These are phyloP conservation scores for Pleurotus salmoneostramineus DNA, from an alignment of 768 basidiomycete species.

Conservation along the genomic window DNA sequence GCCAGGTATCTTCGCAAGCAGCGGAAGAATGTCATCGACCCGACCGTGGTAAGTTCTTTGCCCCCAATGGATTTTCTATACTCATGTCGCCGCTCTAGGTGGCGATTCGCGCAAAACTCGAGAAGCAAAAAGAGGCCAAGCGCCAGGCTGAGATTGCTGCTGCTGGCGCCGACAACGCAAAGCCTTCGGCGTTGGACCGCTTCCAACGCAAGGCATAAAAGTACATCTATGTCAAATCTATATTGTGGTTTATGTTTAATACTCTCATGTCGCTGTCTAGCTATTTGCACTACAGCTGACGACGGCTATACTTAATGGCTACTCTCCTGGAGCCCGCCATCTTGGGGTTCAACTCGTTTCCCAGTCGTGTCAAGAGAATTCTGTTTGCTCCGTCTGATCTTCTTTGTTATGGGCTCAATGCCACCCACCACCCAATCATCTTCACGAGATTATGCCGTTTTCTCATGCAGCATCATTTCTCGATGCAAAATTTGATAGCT, in stretches of 20 bases:
- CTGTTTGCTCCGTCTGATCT: no score
- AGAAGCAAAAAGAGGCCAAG: conserved; percentile 50
- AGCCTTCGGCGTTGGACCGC: conserved; percentile 37
- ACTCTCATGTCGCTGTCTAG: neutral
- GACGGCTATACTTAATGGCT: no score
- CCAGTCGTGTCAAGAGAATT: no score
- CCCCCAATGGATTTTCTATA: neutral
- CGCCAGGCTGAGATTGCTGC: conserved; percentile 27
- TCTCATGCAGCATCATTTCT: no score
- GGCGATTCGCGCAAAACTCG: conserved; percentile 63
- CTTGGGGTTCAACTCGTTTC: no score
- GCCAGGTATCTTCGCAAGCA: conserved; percentile 77
- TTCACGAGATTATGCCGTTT: no score
- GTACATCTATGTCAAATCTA: neutral
- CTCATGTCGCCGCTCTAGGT: conserved; percentile 28
- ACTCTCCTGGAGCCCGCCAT: no score
- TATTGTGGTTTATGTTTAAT: neutral
- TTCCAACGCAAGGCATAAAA: conserved; percentile 24
- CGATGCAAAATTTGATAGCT: no score
- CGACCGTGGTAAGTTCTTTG: conserved; percentile 49
- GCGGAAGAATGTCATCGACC: conserved; percentile 93
- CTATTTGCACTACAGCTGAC: neutral
- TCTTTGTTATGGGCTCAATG: no score
- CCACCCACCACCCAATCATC: no score
- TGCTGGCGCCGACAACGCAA: conserved; percentile 24